Evolutionary conservation across 345 rosid genomes (phyloP).

Genomic region (Moringa oleifera): DNA sequence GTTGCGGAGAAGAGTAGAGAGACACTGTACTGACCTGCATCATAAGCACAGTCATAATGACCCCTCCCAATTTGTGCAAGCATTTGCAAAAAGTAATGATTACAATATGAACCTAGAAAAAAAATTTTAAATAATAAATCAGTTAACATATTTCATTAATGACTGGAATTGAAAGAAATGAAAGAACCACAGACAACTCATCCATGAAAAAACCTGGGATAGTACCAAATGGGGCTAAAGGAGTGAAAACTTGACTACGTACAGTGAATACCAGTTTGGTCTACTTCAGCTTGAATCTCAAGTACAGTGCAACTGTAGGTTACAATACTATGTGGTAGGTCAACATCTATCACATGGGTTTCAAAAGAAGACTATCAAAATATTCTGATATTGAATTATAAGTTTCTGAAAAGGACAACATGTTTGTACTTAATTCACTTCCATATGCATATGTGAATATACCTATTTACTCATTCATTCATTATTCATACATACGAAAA

Average conservation of each 20-base stretch:
- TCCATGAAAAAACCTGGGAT: no score
- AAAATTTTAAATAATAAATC: background rate
- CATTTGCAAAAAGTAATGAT: constrained; percentile 83
- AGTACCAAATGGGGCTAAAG: no score
- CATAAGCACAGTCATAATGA: constrained; percentile 53
- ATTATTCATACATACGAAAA: background rate
- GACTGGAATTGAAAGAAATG: no score
- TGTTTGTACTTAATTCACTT: background rate
- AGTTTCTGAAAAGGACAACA: background rate
- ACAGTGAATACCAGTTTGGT: no score
- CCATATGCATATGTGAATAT: background rate
- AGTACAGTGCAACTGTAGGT: no score
- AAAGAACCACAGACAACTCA: no score
- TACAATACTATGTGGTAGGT: no score
- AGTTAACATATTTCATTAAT: background rate
- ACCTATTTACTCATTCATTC: background rate
- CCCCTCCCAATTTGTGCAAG: constrained; percentile 80
- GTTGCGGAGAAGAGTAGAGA: background rate
- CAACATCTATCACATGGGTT: no score
- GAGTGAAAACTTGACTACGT: no score
- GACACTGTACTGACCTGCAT: constrained; percentile 39
- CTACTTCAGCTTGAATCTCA: no score
- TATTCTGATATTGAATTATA: background rate
- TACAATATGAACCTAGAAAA: constrained; percentile 65
- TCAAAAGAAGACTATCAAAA: no score